These are phyloP conservation scores for Fusarium anthophilum DNA, from an alignment of 2,329 filamentous ascomycete genomes.

Conservation along the genomic window DNA sequence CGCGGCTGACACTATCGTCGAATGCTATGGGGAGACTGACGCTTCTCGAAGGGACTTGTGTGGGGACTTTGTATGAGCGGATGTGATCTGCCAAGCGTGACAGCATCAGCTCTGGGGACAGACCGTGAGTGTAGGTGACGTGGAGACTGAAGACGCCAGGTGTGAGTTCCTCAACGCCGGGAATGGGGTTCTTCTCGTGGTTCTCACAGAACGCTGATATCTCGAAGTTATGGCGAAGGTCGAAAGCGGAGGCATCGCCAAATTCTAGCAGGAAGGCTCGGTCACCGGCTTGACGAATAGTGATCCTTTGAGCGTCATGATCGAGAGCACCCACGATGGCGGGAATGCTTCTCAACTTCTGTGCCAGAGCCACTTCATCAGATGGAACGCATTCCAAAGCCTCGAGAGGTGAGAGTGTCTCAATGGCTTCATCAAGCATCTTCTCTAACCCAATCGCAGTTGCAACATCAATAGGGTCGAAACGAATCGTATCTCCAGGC, in stretches of 20 bases:
- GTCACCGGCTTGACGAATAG: slow-evolving; percentile 47
- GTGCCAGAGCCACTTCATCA: background rate
- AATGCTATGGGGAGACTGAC: slow-evolving; percentile 52
- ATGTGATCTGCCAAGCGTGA: slow-evolving; percentile 35
- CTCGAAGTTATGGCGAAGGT: slow-evolving; percentile 46
- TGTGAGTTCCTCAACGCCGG: slow-evolving; percentile 44
- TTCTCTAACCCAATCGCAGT: slow-evolving; percentile 40
- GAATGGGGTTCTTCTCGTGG: slow-evolving; percentile 41
- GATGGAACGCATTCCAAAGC: background rate
- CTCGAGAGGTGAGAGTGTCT: slow-evolving; percentile 20
- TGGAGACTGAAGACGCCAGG: slow-evolving; percentile 50
- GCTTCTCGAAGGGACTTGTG: slow-evolving; percentile 42
- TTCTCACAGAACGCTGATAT: slow-evolving; percentile 49
- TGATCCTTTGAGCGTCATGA: slow-evolving; percentile 22
- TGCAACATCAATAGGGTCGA: slow-evolving; percentile 43
- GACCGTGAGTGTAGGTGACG: slow-evolving; percentile 40
- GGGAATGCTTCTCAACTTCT: background rate
- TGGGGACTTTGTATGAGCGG: slow-evolving; percentile 35
- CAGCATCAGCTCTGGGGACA: slow-evolving; percentile 34
- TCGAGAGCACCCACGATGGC: slow-evolving; percentile 30
- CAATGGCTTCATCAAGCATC: slow-evolving; percentile 35
- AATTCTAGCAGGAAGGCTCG: slow-evolving; percentile 49
- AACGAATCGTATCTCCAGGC: slow-evolving; percentile 50
- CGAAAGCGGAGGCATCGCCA: slow-evolving; percentile 41
- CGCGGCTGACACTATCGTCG: slow-evolving; percentile 51